Conservation (phyloP, 2,329 filamentous ascomycete species). For the Ascochyta fabae region DNA sequence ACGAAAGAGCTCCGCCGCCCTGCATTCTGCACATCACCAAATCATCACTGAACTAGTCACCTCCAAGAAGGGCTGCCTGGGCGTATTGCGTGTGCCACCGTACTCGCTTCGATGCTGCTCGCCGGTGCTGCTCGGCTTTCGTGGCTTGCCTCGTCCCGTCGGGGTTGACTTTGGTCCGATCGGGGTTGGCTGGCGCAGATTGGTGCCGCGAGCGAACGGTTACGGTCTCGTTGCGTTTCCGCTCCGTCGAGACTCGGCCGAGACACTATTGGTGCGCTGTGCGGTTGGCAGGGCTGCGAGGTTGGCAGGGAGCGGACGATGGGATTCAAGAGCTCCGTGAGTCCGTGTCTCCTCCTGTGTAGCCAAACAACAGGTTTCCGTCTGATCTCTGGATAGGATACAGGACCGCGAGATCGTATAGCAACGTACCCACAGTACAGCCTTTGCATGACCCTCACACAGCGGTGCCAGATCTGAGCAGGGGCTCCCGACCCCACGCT, state of each 20-base stretch:
- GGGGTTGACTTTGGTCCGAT: slow-evolving; percentile 14
- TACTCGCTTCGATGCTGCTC: slow-evolving; percentile 16
- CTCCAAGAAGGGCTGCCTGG: slow-evolving; percentile 7
- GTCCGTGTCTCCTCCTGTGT: not conserved
- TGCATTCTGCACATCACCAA: slow-evolving; percentile 14
- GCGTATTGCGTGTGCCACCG: slow-evolving; percentile 14
- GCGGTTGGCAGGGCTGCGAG: not conserved
- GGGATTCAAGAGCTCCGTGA: slow-evolving; percentile 14
- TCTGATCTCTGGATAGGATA: slow-evolving; percentile 7
- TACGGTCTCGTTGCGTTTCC: slow-evolving; percentile 14
- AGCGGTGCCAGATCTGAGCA: slow-evolving; percentile 19
- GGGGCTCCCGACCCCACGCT: slow-evolving; percentile 25
- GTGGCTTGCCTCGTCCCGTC: slow-evolving; percentile 12
- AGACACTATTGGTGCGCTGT: slow-evolving; percentile 2
- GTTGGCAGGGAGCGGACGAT: slow-evolving; percentile 18
- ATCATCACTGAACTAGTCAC: slow-evolving; percentile 7
- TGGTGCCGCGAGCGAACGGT: slow-evolving; percentile 10
- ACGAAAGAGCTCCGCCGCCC: slow-evolving; percentile 16
- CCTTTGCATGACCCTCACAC: slow-evolving; percentile 14
- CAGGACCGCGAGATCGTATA: slow-evolving; percentile 4
- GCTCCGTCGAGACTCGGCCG: slow-evolving; percentile 34
- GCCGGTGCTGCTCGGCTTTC: slow-evolving; percentile 12
- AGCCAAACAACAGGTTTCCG: slow-evolving; percentile 3
- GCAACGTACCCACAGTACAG: not conserved
- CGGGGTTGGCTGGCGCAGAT: slow-evolving; percentile 2